Evolutionary conservation across 768 basidiomycete genomes (phyloP).

Genomic region (Lactarius sp.): DNA sequence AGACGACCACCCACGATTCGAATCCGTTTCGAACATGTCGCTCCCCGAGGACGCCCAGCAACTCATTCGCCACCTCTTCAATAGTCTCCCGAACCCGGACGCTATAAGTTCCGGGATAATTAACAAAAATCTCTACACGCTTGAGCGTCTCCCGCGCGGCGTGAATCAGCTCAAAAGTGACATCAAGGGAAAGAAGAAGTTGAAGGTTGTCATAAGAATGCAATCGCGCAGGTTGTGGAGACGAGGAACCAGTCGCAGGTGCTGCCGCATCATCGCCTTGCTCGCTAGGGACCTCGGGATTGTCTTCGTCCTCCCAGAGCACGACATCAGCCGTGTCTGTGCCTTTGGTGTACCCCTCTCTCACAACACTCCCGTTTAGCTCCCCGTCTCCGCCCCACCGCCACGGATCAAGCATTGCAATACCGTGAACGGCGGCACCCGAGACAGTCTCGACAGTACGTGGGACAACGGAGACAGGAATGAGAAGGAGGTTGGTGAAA

Average conservation of each 20-base stretch:
- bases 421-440: conserved; percentile 75
- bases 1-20: conserved; percentile 30
- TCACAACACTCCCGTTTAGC: conserved; percentile 15
- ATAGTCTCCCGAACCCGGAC: conserved; percentile 86
- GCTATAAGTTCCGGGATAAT: conserved; percentile 85
- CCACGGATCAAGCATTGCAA: conserved; percentile 86
- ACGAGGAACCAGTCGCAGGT: conserved; percentile 24
- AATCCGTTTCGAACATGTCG: conserved; percentile 82
- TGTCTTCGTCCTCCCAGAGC: conserved; percentile 22
- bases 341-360: conserved; percentile 20
- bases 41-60: conserved; percentile 72
- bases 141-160: conserved; percentile 88
- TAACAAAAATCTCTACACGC: conserved; percentile 83
- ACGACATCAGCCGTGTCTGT: conserved; percentile 19
- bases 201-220: conserved; percentile 57
- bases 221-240: conserved; percentile 27
- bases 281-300: conserved; percentile 11
- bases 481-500: conserved; percentile 81
- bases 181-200: conserved; percentile 85
- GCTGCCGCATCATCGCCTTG: conserved; percentile 19
- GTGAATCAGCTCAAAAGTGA: conserved; percentile 88
- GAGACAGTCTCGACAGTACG: conserved; percentile 61
- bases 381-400: conserved; percentile 59
- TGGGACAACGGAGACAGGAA: conserved; percentile 96
- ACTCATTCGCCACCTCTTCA: conserved; percentile 86